Base-by-base conservation (phyloP, 2,329 filamentous ascomycete genomes). In the Peltaster fructicola region DNA sequence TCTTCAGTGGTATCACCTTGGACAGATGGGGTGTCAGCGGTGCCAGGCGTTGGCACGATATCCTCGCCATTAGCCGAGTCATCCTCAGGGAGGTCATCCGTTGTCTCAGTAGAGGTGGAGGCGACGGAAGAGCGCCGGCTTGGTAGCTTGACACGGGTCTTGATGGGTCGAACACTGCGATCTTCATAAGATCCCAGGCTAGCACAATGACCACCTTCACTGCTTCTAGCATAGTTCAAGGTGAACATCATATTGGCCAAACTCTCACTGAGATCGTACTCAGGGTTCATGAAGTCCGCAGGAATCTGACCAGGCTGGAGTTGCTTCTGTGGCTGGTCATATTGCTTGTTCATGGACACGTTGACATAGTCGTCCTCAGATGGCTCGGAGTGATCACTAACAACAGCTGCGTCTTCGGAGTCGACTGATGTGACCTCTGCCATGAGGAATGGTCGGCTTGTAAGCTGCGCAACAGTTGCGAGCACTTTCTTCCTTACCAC, bases 321-420 rank as follows among this genome's bases (percentile, higher is more conserved):
- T 3, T 10, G 15, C 18, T 14, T 15, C 12, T 5, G 7, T 22
- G 26, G 10, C 22, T 28, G 26, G 8, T 15, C 23, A 24, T 22
- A 10, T 2, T 13, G 7, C 6, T 25, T 26, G 10, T 81, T 74
- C 73, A 93, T 84, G 1, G 77, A 78, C 9, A 98, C 73, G 44
- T 93, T 79, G 5, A 95, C 78, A 41, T 93, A 69, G 32, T 80
- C 80, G 32, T 93, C 84, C 47, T 93, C 85, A 7, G 81, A 78
- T 45, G 84, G 74, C 2, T 91, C 66, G 3, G 84, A 92, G 14
- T 69, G 65, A 21, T 80, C 74, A 30, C 74, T 67, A 22, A 92
- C 63, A 43, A 75, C 76, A n/a, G 38, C 39, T 16, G 35, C 33
- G 19, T 41, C 42, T 31, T 68, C 64, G 12, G 63, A 60, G 9